These are phyloP conservation scores for Cytidiella melzeri DNA, from an alignment of 768 basidiomycete species.

Conservation along the genomic window DNA sequence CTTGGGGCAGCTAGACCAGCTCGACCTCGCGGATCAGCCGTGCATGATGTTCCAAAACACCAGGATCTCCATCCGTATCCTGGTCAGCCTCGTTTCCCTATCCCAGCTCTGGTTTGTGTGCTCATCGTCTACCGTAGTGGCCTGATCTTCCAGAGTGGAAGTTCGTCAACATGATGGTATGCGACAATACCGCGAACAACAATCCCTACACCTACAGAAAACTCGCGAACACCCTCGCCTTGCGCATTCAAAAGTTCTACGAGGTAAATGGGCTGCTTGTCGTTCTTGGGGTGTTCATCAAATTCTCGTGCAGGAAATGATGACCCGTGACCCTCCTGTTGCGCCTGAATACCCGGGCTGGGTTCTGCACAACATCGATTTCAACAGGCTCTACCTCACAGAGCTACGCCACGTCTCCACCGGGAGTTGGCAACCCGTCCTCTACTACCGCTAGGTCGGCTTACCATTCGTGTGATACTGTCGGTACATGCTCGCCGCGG, in stretches of 20 bases:
- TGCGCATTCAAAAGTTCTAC: background rate
- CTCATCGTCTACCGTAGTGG: background rate
- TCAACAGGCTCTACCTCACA: slow-evolving; percentile 3
- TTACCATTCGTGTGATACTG: too few species aligned
- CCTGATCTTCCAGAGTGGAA: background rate
- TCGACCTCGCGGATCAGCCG: background rate
- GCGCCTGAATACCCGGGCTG: too few species aligned
- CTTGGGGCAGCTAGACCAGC: background rate
- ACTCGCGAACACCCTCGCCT: background rate
- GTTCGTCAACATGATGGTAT: background rate
- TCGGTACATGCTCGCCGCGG: too few species aligned
- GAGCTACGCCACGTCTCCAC: slow-evolving; percentile 9
- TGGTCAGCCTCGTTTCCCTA: too few species aligned
- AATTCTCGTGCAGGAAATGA: too few species aligned
- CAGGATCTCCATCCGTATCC: background rate
- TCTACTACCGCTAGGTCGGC: too few species aligned
- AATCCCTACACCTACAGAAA: background rate
- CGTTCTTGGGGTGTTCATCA: too few species aligned
- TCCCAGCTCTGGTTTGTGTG: too few species aligned
- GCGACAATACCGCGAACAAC: background rate
- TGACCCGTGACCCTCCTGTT: too few species aligned
- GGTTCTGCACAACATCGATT: background rate
- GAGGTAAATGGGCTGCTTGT: too few species aligned
- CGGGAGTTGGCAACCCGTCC: background rate
- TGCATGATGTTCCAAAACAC: background rate